Evolutionary conservation across 768 basidiomycete genomes (phyloP).

Genomic region (Agrocybe praecox): DNA sequence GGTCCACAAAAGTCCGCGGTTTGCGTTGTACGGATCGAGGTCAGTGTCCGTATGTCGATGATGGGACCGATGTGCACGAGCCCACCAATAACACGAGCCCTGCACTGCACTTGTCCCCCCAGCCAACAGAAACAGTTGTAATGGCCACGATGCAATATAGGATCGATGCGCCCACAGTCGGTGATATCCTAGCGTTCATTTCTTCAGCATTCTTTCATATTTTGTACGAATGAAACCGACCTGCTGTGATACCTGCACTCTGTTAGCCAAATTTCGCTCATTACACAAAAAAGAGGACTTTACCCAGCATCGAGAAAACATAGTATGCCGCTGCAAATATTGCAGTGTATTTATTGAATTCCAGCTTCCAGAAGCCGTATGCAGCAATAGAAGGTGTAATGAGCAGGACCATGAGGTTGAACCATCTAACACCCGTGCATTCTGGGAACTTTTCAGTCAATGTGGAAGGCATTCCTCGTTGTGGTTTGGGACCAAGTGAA

Average conservation of each 20-base stretch:
- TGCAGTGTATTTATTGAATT: slow-evolving; percentile 51
- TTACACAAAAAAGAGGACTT: slow-evolving; percentile 17
- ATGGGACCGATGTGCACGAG: slow-evolving; percentile 80
- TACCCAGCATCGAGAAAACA: slow-evolving; percentile 85
- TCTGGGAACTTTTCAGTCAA: slow-evolving; percentile 41
- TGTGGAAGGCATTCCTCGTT: slow-evolving; percentile 11
- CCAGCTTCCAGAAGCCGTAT: slow-evolving; percentile 63
- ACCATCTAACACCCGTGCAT: slow-evolving; percentile 68
- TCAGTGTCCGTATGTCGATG: slow-evolving; percentile 87
- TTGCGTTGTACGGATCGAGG: slow-evolving; percentile 82
- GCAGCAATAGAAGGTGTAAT: slow-evolving; percentile 71
- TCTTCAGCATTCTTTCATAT: slow-evolving; percentile 1
- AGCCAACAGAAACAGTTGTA: slow-evolving; percentile 70
- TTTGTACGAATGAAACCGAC: slow-evolving; percentile 23
- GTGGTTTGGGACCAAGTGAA: not conserved
- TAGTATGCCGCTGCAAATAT: slow-evolving; percentile 74
- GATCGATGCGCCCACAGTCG: slow-evolving; percentile 86
- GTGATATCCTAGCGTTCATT: slow-evolving; percentile 61
- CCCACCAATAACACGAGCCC: slow-evolving; percentile 90
- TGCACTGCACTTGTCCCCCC: slow-evolving; percentile 85
- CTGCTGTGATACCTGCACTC: slow-evolving; percentile 50
- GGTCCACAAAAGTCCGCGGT: slow-evolving; percentile 77
- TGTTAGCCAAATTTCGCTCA: slow-evolving; percentile 13
- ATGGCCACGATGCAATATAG: slow-evolving; percentile 72
- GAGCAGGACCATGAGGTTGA: slow-evolving; percentile 72